Percentiles rank a stretch among this genome's conserved stretches.
Evolutionary conservation across 306 rosid genomes (phyloP).

Genomic region (Benincasa hispida): DNA sequence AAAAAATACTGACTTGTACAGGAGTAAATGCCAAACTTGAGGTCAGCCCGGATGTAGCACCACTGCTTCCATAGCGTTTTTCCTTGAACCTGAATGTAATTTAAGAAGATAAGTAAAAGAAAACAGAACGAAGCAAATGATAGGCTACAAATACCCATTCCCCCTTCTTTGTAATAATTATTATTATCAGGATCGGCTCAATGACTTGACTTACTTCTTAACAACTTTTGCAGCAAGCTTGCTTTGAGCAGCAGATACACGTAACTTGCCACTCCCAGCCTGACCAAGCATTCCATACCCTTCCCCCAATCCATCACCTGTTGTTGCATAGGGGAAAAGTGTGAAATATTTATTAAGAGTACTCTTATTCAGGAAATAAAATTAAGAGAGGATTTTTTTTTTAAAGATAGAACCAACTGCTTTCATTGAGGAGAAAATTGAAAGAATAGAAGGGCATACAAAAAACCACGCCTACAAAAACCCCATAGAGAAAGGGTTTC

Average conservation of each 20-base stretch:
- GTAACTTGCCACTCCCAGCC: conserved; percentile 97
- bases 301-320: conserved; percentile 96
- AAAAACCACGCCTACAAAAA: too few relatives aligned
- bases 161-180: not conserved
- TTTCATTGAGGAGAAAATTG: too few relatives aligned
- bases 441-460: too few relatives aligned
- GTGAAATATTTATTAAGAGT: not conserved
- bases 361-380: too few relatives aligned
- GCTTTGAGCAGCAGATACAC: conserved; percentile 73
- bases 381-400: too few relatives aligned
- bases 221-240: conserved; percentile 89
- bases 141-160: not conserved
- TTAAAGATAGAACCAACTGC: too few relatives aligned
- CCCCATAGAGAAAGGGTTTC: too few relatives aligned
- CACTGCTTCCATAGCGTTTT: conserved; percentile 73
- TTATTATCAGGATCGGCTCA: not conserved
- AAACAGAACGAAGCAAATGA: not conserved
- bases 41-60: conserved; percentile 86
- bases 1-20: conserved; percentile 57
- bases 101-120: not conserved
- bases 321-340: not conserved
- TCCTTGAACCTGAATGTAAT: conserved; percentile 69
- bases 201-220: conserved; percentile 43
- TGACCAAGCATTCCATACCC: conserved; percentile 99
- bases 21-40: conserved; percentile 94